Evolutionary conservation across 495 filamentous ascomycete genomes (phyloP), one percentile per base, ranked within the genome.

Genomic region (Aspergillus sparsus): DNA sequence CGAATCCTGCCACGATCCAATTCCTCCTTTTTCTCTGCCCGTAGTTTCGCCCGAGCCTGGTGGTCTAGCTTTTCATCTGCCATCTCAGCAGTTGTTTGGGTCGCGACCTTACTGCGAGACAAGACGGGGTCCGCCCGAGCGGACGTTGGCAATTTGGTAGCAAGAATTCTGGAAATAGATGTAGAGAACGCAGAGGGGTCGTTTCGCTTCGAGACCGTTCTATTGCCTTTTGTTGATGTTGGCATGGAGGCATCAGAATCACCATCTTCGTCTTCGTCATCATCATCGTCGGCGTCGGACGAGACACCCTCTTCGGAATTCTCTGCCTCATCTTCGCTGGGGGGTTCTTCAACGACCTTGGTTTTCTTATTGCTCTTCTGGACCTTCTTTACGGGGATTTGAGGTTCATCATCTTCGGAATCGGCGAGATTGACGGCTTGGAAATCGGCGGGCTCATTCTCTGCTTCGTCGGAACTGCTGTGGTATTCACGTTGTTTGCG

Each of bases 161-260:
- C 80, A 18, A 98, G 82, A 75, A 98, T 98, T 68, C 92, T 92
- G 64, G 87, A 85, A 68, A 98, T 94, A 41, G 92, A 93, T 21
- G 85, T 92, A 7, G 92, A 89, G 76, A 98, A 97, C 49, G 89
- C 91, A 56, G 81, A 76, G 11, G 94, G 92, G 74, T 98, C 93
- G 71, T 97, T 93, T 62, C 92, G 90, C 71, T 96, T 94, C 6
- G 72, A 59, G 12, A 79, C 62, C 27, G 62, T 49, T 51, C 66
- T 71, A 27, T 64, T 60, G 36, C 67, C 73, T 16, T 54, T 55
- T 32, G 59, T 66, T 10, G 62, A 60, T n/a, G 61, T 57, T 5
- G 68, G 50, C 21, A 59, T 61, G 2, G 65, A 57, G 1, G 49
- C 58, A 47, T 74, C 71, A 18, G 71, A 69, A 60, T 74, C 75